Evolutionary conservation across 2,329 filamentous ascomycete species (phyloP), one percentile per base, ranked within the genome.

Genomic region (Aspergillus ibericus): DNA sequence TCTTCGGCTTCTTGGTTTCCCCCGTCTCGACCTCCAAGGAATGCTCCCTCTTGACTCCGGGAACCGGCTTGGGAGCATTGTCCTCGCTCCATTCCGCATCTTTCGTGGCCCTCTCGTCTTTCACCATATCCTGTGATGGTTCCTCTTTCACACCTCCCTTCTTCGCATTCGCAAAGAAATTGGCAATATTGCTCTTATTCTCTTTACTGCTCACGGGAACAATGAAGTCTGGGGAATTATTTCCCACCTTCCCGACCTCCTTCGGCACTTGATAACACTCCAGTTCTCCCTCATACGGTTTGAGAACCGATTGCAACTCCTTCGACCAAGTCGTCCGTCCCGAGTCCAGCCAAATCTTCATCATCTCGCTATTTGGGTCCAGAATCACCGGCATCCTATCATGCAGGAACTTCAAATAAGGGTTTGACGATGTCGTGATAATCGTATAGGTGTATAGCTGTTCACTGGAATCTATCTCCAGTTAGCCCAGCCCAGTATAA

Each of bases 341-440:
- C 0, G 92, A 92, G 71, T 97, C 90, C 16, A 98, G 81, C 92
- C 92, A 97, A 4, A 74, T 86, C 55, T 79, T 83, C 69, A 96
- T 81, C 10, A 81, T 83, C 1, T 90, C 83, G 0, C 88, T 91
- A 4, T 86, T 87, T 4, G 90, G 86, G 5, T 97, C 88, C 0
- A 99, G 75, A 29, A 98, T 90, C 5, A 96, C 93, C 0, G 95
- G 95, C 95, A 99, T 99, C 15, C 95, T 88, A 69, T 96, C 89
- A 72, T 99, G 95, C 16, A 99, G 80, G 65, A 96, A 98, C 27
- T 82, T 87, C 50, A 98, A 81, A 72, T 93, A 89, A 62, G 87
- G 81, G 68, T 93, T 96, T 7, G 92, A 90, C 60, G 88, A 84
- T 1, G 93, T 98, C 1, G 95, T 99, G 73, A 98, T 93, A 71